phyloP scores from a whole-genome alignment of 257 asterid species.

The Solanum medicagineum region DNA sequence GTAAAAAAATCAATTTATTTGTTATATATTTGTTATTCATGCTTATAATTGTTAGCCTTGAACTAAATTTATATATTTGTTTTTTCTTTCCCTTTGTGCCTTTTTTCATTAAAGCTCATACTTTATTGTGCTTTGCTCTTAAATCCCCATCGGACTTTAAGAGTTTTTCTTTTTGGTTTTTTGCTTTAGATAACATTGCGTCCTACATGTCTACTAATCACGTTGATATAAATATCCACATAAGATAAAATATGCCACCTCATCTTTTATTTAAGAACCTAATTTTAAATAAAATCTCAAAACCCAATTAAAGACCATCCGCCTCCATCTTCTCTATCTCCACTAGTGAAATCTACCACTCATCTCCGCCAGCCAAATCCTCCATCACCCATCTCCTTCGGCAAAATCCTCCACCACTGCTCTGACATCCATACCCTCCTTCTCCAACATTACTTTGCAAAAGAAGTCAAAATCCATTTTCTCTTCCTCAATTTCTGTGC shows the following conservation, averaged over 20 bases:
- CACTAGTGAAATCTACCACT: too few relatives aligned
- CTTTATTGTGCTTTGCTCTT: too few relatives aligned
- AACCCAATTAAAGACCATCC: too few relatives aligned
- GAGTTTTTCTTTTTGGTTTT: too few relatives aligned
- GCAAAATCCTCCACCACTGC: too few relatives aligned
- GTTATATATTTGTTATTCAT: not conserved
- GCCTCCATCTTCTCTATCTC: too few relatives aligned
- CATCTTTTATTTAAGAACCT: not conserved
- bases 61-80: not conserved
- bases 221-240: not conserved
- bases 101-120: not conserved
- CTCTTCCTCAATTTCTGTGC: not conserved
- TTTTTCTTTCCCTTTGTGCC: not conserved
- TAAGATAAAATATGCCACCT: not conserved
- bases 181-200: too few relatives aligned
- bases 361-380: too few relatives aligned
- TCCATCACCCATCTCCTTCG: too few relatives aligned
- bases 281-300: too few relatives aligned
- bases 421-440: not conserved
- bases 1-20: too few relatives aligned
- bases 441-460: not conserved
- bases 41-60: not conserved
- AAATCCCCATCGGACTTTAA: too few relatives aligned
- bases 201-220: not conserved
- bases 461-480: not conserved